Percentiles rank a stretch among this genome's conserved stretches.
Conservation (phyloP, 768 basidiomycete genomes). For the Crucibulum laeve region DNA sequence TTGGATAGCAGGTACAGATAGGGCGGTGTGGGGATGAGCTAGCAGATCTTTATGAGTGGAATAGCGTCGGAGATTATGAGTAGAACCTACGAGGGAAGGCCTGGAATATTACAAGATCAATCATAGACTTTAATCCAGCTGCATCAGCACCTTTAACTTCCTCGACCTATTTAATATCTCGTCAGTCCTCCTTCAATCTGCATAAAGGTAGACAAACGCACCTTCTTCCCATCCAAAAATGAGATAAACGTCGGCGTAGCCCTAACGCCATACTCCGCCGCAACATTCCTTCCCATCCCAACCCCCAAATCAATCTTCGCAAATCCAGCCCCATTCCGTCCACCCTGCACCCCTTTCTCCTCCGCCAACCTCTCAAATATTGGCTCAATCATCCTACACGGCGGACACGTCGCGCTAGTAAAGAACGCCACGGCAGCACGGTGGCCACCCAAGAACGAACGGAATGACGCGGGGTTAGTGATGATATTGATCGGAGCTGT, state of each 20-base stretch:
- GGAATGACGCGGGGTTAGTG: slow-evolving; percentile 74
- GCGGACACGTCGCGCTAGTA: slow-evolving; percentile 70
- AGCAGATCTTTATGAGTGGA: slow-evolving; percentile 2
- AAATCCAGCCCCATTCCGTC: slow-evolving; percentile 60
- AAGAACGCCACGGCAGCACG: slow-evolving; percentile 78
- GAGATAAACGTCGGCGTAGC: slow-evolving; percentile 91
- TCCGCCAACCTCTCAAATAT: slow-evolving; percentile 75
- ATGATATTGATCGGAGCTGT: slow-evolving; percentile 64
- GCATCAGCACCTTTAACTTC: slow-evolving; percentile 73
- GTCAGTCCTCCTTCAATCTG: not conserved
- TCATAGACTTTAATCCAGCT: slow-evolving; percentile 64
- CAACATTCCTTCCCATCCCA: slow-evolving; percentile 59
- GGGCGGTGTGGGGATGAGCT: slow-evolving; percentile 75
- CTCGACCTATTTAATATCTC: slow-evolving; percentile 37
- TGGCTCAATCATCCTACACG: slow-evolving; percentile 82
- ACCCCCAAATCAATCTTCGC: slow-evolving; percentile 80
- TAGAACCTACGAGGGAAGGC: slow-evolving; percentile 72
- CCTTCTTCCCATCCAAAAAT: slow-evolving; percentile 75
- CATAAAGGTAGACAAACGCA: slow-evolving; percentile 18
- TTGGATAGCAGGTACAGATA: slow-evolving; percentile 57
- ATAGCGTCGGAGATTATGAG: slow-evolving; percentile 1
- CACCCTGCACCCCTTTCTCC: slow-evolving; percentile 44
- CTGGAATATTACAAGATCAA: slow-evolving; percentile 69
- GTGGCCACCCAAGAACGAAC: slow-evolving; percentile 58
- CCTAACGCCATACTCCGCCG: slow-evolving; percentile 56